Base-by-base conservation (phyloP, 805 yeast species). In the Wickerhamiella qilinensis region DNA sequence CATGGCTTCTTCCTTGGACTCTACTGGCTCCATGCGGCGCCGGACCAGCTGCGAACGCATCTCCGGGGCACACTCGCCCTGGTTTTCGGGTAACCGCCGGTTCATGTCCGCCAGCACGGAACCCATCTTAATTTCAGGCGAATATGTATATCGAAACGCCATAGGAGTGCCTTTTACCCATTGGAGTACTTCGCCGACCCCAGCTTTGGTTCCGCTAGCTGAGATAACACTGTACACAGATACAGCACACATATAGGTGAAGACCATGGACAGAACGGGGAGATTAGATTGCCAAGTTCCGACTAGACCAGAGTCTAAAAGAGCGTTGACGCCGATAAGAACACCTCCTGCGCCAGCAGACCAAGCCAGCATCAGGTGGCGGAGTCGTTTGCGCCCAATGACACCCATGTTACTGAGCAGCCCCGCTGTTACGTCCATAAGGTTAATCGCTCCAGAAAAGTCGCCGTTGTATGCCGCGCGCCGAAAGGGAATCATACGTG, bases 131-230 rank as follows among this genome's bases (percentile, higher is more conserved):
- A 80, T 63, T 52, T 79, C 82, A 47, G 76, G 81, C 17, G 76
- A 69, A 53, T 75, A 80, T 41, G 63, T 58, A 51, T 63, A 75
- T 75, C 84, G 75, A 45, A 71, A 67, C 21, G 68, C 63, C 38
- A 77, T 74, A 39, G 75, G 67, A 0, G 80, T 73, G 3, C 83
- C 83, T 43, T 67, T 67, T 35, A 65, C 68, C 76, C 83, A 81
- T 35, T 71, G 65, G 42, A 77, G 59, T 45, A 60, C 63, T 38
- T 65, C 68, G 11, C 78, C 77, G 17, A 74, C 68, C 12, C 71
- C 70, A 16, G 66, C 64, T 25, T 64, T 64, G 36, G 67, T 57
- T 15, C 71, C 71, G 14, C 68, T 67, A 17, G 65, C 55, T 1
- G 75, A 64, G 40, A 71, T 55, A 3, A 68, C 56, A 0, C 66